Conservation (phyloP, 164 flowering plant genomes). For the Vitis vinifera region ASM3070453v1 NC_081822.1:10786001-10786500, state of each 20-base stretch:
- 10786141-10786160: constrained; percentile 54
- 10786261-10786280: too few relatives aligned
- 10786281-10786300: too few relatives aligned
- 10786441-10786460: constrained; percentile 56
- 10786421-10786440: constrained; percentile 41
- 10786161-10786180: constrained; percentile 60
- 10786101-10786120: constrained; percentile 32
- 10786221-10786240: constrained; percentile 54
- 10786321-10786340: constrained; percentile 54
- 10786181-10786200: constrained; percentile 49
- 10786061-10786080: constrained; percentile 15
- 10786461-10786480: constrained; percentile 50
- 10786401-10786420: constrained; percentile 39
- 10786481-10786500: constrained; percentile 30
- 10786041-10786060: not conserved
- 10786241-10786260: constrained; percentile 22
- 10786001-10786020: not conserved
- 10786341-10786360: constrained; percentile 52
- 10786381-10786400: constrained; percentile 42
- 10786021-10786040: not conserved
- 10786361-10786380: constrained; percentile 50
- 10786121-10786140: constrained; percentile 36
- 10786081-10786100: not conserved
- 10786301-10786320: constrained; percentile 26
- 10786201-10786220: constrained; percentile 34